Evolutionary conservation across 1,139 yeast genomes (phyloP).

Genomic region (Lodderomyces jiufengensis): DNA sequence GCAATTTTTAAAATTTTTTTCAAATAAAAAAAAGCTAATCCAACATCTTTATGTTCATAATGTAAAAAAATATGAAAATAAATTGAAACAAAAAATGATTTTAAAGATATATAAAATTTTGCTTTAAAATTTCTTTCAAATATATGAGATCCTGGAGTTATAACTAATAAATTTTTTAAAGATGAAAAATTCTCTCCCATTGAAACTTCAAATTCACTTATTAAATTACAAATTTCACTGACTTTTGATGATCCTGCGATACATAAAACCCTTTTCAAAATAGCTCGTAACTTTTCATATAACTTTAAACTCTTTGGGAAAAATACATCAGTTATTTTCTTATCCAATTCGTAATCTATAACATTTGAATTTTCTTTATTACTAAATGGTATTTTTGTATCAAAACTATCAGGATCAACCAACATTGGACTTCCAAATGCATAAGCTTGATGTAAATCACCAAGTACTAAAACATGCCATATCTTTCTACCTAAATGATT

Average conservation of each 20-base stretch:
- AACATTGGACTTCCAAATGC: slow-evolving; percentile 28
- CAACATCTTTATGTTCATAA: slow-evolving; percentile 29
- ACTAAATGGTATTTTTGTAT: slow-evolving; percentile 26
- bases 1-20: slow-evolving; percentile 32
- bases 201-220: slow-evolving; percentile 21
- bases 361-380: slow-evolving; percentile 24
- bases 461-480: slow-evolving; percentile 38
- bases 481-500: slow-evolving; percentile 48
- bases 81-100: slow-evolving; percentile 31
- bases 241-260: slow-evolving; percentile 22
- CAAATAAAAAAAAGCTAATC: slow-evolving; percentile 32
- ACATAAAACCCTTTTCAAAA: slow-evolving; percentile 20
- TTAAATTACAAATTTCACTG: slow-evolving; percentile 19
- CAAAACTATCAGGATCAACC: slow-evolving; percentile 20
- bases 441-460: slow-evolving; percentile 27
- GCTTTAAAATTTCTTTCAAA: slow-evolving; percentile 22
- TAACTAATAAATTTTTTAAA: slow-evolving; percentile 18
- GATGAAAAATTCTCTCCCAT: slow-evolving; percentile 19
- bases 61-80: slow-evolving; percentile 39
- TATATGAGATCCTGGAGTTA: slow-evolving; percentile 14
- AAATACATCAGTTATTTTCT: slow-evolving; percentile 17
- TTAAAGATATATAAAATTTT: slow-evolving; percentile 28
- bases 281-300: slow-evolving; percentile 9
- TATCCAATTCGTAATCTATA: slow-evolving; percentile 21
- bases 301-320: slow-evolving; percentile 9